Evolutionary conservation across 31 red algal species (phyloP).

Genomic region (Endocladia muricata): DNA sequence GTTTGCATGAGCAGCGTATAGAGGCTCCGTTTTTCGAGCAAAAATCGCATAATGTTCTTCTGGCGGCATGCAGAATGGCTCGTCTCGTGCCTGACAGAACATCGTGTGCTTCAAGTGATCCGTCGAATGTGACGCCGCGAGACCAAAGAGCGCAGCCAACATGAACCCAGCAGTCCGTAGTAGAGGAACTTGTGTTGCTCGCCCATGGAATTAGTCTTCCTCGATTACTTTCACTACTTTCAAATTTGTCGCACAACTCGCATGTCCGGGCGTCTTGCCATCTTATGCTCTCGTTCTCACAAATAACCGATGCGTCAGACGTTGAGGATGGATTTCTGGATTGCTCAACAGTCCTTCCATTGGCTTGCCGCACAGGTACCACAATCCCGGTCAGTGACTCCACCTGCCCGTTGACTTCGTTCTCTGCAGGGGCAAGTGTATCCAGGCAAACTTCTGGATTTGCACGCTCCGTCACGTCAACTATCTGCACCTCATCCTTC

Average conservation of each 20-base stretch:
- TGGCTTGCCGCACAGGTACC: too few species aligned
- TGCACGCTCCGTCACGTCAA: too few species aligned
- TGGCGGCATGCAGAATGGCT: conserved; percentile 11
- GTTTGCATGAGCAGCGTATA: conserved; percentile 6
- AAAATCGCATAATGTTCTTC: conserved; percentile 14
- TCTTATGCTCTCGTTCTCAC: too few species aligned
- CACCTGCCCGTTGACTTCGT: too few species aligned
- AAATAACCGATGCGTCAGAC: too few species aligned
- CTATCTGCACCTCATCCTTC: too few species aligned
- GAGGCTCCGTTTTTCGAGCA: conserved; percentile 15
- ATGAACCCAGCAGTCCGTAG: conserved; percentile 35
- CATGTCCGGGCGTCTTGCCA: conserved; percentile 30
- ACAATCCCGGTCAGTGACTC: too few species aligned
- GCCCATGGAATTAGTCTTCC: conserved; percentile 47
- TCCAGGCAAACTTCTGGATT: too few species aligned
- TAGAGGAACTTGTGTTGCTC: conserved; percentile 21
- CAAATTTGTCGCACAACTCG: conserved; percentile 11
- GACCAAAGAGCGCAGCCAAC: conserved; percentile 35
- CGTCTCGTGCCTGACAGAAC: conserved; percentile 21
- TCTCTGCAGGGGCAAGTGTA: too few species aligned
- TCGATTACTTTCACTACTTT: neutral
- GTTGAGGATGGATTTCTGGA: too few species aligned
- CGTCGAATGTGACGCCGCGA: conserved; percentile 24
- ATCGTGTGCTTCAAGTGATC: conserved; percentile 1
- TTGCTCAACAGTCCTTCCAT: too few species aligned